These are phyloP conservation scores for Aspergillus fructus DNA, from an alignment of 2,329 filamentous ascomycete genomes.

Conservation along the genomic window DNA sequence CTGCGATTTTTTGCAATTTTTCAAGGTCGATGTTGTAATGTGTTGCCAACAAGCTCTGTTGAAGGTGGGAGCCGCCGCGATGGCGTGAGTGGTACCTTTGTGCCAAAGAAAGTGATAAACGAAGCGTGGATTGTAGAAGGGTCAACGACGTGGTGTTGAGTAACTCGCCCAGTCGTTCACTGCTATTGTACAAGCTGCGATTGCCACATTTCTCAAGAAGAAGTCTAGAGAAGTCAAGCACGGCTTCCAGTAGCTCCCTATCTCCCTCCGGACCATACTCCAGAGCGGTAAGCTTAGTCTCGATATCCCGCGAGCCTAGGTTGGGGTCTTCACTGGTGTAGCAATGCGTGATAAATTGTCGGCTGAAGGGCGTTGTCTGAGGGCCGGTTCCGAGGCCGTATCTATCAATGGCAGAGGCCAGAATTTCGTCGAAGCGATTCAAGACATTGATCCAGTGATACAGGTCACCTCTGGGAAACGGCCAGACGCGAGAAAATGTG, in stretches of 20 bases:
- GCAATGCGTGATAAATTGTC: conserved; percentile 33
- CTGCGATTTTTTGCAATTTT: conserved; percentile 77
- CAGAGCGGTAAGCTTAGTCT: conserved; percentile 56
- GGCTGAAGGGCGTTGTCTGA: conserved; percentile 72
- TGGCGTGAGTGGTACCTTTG: conserved; percentile 91
- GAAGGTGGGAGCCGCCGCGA: conserved; percentile 67
- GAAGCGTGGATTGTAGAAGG: conserved; percentile 74
- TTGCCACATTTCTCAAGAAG: conserved; percentile 95
- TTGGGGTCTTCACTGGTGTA: conserved; percentile 62
- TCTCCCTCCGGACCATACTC: conserved; percentile 76
- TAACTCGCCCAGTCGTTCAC: conserved; percentile 81
- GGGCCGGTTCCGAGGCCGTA: conserved; percentile 80
- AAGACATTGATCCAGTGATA: conserved; percentile 97
- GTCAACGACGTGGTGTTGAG: conserved; percentile 82
- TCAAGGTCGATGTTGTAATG: conserved; percentile 77
- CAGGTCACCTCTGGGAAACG: conserved; percentile 89
- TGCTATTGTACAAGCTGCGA: conserved; percentile 93
- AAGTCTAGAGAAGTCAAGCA: conserved; percentile 82
- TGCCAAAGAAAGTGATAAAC: conserved; percentile 80
- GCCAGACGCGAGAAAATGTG: conserved; percentile 85
- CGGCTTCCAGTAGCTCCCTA: conserved; percentile 71
- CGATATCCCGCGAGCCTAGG: conserved; percentile 53
- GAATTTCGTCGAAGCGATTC: conserved; percentile 86
- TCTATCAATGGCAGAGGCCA: conserved; percentile 75
- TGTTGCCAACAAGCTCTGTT: conserved; percentile 72